These are phyloP conservation scores for Psilocybe subaeruginosa DNA, from an alignment of 768 basidiomycete genomes.

Conservation along the genomic window DNA sequence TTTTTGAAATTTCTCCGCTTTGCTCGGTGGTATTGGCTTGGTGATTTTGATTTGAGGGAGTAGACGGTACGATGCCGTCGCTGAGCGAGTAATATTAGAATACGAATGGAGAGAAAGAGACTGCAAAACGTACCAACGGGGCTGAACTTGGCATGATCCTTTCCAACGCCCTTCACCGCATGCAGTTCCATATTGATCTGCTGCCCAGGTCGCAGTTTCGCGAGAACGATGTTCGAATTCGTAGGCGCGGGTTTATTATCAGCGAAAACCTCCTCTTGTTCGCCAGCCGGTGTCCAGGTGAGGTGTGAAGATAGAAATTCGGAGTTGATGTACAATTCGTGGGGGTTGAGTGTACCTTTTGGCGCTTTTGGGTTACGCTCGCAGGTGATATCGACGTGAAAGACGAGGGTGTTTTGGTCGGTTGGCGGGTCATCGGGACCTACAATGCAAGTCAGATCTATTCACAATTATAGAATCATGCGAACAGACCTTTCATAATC, in stretches of 20 bases:
- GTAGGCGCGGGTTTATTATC: constrained; percentile 61
- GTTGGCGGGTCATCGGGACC: constrained; percentile 64
- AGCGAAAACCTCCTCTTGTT: constrained; percentile 67
- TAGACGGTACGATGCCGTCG: constrained; percentile 94
- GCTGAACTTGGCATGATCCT: constrained; percentile 95
- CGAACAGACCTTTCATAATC: constrained; percentile 49
- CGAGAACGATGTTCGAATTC: constrained; percentile 83
- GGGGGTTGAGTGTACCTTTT: constrained; percentile 56
- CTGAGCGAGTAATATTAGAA: constrained; percentile 37
- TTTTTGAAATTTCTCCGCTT: constrained; percentile 78
- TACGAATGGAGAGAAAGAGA: not conserved
- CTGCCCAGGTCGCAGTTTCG: constrained; percentile 93
- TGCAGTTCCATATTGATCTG: constrained; percentile 83
- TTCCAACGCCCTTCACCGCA: constrained; percentile 90
- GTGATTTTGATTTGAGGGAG: constrained; percentile 81
- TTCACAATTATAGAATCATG: not conserved
- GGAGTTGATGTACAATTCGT: constrained; percentile 72
- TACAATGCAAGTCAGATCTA: constrained; percentile 9
- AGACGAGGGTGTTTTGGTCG: constrained; percentile 92
- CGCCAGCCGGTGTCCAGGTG: constrained; percentile 80
- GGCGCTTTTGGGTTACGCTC: constrained; percentile 59
- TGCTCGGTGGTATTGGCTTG: constrained; percentile 77
- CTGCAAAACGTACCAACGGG: constrained; percentile 73
- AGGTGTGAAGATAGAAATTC: constrained; percentile 71
- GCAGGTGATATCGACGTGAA: constrained; percentile 72